Evolutionary conservation across 129 eudicot species (phyloP), one percentile per base, ranked within the genome.

Genomic region (Centrapalus pauciflorus): DNA sequence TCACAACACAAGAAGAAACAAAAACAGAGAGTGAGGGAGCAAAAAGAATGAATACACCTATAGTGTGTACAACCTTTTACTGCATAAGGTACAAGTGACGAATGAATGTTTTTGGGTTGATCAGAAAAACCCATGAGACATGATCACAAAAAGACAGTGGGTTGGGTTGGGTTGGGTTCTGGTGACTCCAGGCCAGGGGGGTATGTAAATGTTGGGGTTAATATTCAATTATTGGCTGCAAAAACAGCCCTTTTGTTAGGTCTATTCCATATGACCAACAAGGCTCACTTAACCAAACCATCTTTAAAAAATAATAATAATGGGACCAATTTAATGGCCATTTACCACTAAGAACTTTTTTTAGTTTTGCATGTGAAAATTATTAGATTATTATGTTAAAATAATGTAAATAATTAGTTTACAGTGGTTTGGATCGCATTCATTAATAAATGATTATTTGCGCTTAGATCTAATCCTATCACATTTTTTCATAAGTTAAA

Each of bases 181-280:
- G 65, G 56, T 72, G 79, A 55, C 49, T 56, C 80, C 55, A 73
- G 75, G 43, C 40, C 35, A 52, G 60, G n/a, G n/a, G n/a, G n/a
- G n/a, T n/a, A n/a, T n/a, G n/a, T n/a, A n/a, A n/a, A n/a, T n/a
- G 19, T 57, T 70, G 72, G 74, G 71, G 46, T 56, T 60, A 51
- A 23, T 64, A 69, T 64, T 67, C 68, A 35, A 79, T 69, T 54
- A 72, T 73, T 67, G 30, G 75, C 76, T 80, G 50, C 66, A 24
- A 63, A 70, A 73, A 37, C 55, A 38, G 32, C 25, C 57, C 66
- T 14, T n/a, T 35, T 67, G 79, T 61, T 38, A 3, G 69, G 72
- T 81, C 73, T 73, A 69, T 61, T 73, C 74, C 70, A 72, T n/a
- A n/a, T 56, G 73, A 45, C 25, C 86, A 61, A 68, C 84, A 73